phyloP scores from a whole-genome alignment of 495 filamentous ascomycete species.

The Cercophora newfieldiana region DNA sequence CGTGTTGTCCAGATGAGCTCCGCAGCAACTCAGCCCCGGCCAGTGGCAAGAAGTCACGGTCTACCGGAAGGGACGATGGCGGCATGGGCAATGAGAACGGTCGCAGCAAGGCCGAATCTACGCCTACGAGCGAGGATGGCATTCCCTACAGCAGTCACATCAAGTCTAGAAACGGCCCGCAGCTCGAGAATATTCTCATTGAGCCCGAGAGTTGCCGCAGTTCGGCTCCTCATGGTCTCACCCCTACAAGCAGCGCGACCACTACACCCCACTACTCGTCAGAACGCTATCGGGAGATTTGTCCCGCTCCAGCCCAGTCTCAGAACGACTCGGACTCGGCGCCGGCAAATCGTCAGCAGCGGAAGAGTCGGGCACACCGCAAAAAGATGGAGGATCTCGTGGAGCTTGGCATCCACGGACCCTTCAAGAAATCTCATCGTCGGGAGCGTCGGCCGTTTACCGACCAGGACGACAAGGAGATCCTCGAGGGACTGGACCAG shows the following conservation, averaged over 20 bases:
- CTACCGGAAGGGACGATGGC: background rate
- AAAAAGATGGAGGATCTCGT: slow-evolving; percentile 56
- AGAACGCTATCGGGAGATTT: background rate
- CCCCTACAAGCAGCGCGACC: background rate
- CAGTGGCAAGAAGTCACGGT: slow-evolving; percentile 27
- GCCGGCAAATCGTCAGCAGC: slow-evolving; percentile 24
- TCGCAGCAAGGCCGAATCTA: background rate
- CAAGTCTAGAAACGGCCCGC: slow-evolving; percentile 39
- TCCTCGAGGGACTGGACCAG: slow-evolving; percentile 70
- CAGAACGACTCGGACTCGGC: slow-evolving; percentile 24
- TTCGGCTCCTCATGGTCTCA: background rate
- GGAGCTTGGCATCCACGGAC: slow-evolving; percentile 55
- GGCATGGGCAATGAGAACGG: background rate
- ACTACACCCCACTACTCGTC: background rate
- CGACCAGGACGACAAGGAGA: slow-evolving; percentile 70
- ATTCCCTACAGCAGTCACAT: background rate
- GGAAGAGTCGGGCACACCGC: slow-evolving; percentile 53
- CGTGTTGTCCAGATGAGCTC: slow-evolving; percentile 67
- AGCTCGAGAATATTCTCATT: slow-evolving; percentile 50
- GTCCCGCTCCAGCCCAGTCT: background rate
- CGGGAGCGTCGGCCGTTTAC: slow-evolving; percentile 65
- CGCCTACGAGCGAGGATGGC: background rate
- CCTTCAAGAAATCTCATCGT: slow-evolving; percentile 56
- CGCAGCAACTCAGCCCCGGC: slow-evolving; percentile 28
- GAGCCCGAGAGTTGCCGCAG: slow-evolving; percentile 37